phyloP scores from a whole-genome alignment of 441 rosid genomes.

The Sinapis alba region DNA sequence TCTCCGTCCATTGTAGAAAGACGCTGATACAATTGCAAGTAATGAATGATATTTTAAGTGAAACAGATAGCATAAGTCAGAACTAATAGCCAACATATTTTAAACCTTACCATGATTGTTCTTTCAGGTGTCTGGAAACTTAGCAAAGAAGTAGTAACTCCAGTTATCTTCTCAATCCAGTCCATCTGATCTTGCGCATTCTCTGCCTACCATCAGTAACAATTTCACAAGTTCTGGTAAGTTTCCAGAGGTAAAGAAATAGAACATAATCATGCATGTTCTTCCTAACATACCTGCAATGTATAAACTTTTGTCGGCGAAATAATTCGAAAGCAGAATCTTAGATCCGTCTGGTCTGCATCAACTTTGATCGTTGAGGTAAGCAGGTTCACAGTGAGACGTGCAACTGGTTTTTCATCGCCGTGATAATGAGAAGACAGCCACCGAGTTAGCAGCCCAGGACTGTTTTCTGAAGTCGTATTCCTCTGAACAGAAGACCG shows the following conservation, averaged over 20 bases:
- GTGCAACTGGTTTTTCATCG: conserved; percentile 95
- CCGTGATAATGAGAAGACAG: conserved; percentile 97
- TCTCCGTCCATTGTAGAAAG: conserved; percentile 56
- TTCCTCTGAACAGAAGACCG: conserved; percentile 63
- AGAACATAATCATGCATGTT: not conserved
- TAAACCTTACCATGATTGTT: conserved; percentile 50
- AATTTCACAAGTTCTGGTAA: not conserved
- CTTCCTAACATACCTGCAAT: conserved; percentile 71
- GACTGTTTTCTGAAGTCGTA: conserved; percentile 61
- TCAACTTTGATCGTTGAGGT: conserved; percentile 96
- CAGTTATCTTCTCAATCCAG: conserved; percentile 97
- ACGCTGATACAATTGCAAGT: conserved; percentile 51
- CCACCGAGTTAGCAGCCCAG: conserved; percentile 92
- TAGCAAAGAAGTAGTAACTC: conserved; percentile 91
- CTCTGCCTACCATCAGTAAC: conserved; percentile 81
- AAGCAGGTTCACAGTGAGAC: conserved; percentile 87
- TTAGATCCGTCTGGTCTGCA: conserved; percentile 93
- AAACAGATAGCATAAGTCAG: conserved; percentile 2
- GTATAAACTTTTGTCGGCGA: conserved; percentile 91
- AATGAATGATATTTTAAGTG: not conserved
- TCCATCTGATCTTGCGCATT: conserved; percentile 93
- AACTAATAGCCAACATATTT: not conserved
- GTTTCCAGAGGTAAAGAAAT: not conserved
- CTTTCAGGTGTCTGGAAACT: conserved; percentile 79
- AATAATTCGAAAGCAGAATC: conserved; percentile 97